Evolutionary conservation across 1,284 basidiomycete genomes (phyloP).

Genomic region (Trichosporon coremiiforme): DNA sequence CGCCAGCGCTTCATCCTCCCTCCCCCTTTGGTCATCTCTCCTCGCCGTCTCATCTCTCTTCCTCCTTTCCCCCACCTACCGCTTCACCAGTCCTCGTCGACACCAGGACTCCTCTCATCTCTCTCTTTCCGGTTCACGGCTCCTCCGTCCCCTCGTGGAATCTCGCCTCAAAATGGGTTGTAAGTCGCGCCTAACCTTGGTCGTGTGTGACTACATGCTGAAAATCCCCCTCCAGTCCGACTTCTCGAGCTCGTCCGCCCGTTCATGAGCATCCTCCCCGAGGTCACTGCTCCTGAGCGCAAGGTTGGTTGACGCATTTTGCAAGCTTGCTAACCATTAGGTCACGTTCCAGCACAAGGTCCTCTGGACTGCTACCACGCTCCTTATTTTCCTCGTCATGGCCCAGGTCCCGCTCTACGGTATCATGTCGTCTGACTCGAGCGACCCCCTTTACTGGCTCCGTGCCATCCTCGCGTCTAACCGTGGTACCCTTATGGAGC

Average conservation of each 20-base stretch:
- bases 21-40: neutral
- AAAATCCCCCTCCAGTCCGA: conserved; percentile 64
- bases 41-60: conserved; percentile 3
- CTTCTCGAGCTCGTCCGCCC: conserved; percentile 94
- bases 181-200: conserved; percentile 31
- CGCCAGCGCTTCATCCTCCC: conserved; percentile 14
- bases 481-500: conserved; percentile 97
- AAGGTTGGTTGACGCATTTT: conserved; percentile 63
- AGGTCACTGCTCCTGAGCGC: conserved; percentile 93
- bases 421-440: conserved; percentile 97
- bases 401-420: conserved; percentile 96
- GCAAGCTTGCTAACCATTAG: conserved; percentile 54
- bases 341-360: conserved; percentile 95
- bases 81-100: conserved; percentile 17
- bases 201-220: neutral
- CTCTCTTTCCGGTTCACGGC: conserved; percentile 29
- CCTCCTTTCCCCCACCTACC: conserved; percentile 18
- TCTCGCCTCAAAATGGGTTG: conserved; percentile 48
- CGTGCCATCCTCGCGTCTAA: conserved; percentile 98
- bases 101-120: conserved; percentile 16
- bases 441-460: conserved; percentile 99
- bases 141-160: conserved; percentile 29
- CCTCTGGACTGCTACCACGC: conserved; percentile 94
- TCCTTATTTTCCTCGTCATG: conserved; percentile 96
- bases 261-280: conserved; percentile 88